Evolutionary conservation across 306 rosid species (phyloP).

Genomic region (Quillaja saponaria): DNA sequence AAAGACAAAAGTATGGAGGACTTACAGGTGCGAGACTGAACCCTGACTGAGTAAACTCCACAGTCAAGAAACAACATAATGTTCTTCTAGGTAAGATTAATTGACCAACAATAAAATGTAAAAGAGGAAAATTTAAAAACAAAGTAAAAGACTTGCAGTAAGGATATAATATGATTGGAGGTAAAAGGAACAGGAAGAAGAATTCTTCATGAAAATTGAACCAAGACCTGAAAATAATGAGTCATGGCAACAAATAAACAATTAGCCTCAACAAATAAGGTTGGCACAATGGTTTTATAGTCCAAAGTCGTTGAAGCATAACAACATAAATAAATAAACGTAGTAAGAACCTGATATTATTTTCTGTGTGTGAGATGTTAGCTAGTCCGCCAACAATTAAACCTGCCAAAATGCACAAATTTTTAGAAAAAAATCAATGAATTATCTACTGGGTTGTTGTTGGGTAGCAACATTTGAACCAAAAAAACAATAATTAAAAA

Average conservation of each 20-base stretch:
- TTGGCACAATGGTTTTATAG: neutral
- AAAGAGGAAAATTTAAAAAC: neutral
- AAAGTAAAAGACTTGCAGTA: neutral
- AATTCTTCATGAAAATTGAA: constrained; percentile 98
- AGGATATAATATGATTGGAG: constrained; percentile 99
- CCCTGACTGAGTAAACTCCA: constrained; percentile 85
- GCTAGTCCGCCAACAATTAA: constrained; percentile 92
- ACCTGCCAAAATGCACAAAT: constrained; percentile 40
- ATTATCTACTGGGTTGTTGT: neutral
- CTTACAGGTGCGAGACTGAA: constrained; percentile 98
- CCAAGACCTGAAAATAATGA: constrained; percentile 73
- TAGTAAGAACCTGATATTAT: constrained; percentile 63
- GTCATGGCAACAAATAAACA: constrained; percentile 16
- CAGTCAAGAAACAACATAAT: constrained; percentile 56
- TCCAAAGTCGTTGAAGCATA: neutral
- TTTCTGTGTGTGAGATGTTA: constrained; percentile 84
- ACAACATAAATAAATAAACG: neutral
- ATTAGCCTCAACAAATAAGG: constrained; percentile 14
- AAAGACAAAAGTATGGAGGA: constrained; percentile 10
- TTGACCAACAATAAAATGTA: constrained; percentile 4
- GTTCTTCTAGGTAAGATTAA: constrained; percentile 8
- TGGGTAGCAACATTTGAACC: neutral
- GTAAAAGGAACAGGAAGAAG: constrained; percentile 91
- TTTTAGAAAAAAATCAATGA: neutral
- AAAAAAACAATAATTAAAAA: neutral